These are phyloP conservation scores for Emydomyces testavorans DNA, from an alignment of 2,329 filamentous ascomycete genomes.

Conservation along the genomic window DNA sequence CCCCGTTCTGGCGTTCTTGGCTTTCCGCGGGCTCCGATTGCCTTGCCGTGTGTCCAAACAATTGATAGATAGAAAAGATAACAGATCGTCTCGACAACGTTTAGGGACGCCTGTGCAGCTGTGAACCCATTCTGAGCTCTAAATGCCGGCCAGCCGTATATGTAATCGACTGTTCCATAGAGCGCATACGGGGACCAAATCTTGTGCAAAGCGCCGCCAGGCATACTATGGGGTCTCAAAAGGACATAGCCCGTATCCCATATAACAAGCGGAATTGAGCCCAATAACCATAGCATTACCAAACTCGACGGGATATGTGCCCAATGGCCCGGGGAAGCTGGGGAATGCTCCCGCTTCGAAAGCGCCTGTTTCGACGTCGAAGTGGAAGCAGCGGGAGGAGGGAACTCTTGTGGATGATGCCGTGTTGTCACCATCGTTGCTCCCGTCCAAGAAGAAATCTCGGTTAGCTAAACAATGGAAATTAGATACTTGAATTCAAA, in stretches of 20 bases:
- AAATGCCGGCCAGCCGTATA: constrained; percentile 69
- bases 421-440: constrained; percentile 45
- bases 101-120: constrained; percentile 58
- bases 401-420: constrained; percentile 43
- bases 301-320: constrained; percentile 50
- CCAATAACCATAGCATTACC: constrained; percentile 56
- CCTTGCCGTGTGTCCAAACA: constrained; percentile 36
- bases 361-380: constrained; percentile 15
- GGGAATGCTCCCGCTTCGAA: constrained; percentile 20
- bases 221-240: constrained; percentile 69
- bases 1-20: constrained; percentile 17
- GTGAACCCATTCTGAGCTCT: constrained; percentile 62
- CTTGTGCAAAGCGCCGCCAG: constrained; percentile 58
- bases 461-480: background rate
- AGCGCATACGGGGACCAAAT: constrained; percentile 68
- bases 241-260: constrained; percentile 78
- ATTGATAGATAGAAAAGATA: constrained; percentile 54
- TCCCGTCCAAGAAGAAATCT: background rate
- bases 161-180: constrained; percentile 66
- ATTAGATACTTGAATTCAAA: background rate
- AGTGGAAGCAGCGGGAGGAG: constrained; percentile 25
- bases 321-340: constrained; percentile 30
- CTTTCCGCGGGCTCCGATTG: constrained; percentile 11
- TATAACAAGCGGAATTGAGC: constrained; percentile 64
- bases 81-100: constrained; percentile 54